Evolutionary conservation across 176 grass and related monocot genomes (phyloP).

Genomic region (Dendrocalamus sinicus): DNA sequence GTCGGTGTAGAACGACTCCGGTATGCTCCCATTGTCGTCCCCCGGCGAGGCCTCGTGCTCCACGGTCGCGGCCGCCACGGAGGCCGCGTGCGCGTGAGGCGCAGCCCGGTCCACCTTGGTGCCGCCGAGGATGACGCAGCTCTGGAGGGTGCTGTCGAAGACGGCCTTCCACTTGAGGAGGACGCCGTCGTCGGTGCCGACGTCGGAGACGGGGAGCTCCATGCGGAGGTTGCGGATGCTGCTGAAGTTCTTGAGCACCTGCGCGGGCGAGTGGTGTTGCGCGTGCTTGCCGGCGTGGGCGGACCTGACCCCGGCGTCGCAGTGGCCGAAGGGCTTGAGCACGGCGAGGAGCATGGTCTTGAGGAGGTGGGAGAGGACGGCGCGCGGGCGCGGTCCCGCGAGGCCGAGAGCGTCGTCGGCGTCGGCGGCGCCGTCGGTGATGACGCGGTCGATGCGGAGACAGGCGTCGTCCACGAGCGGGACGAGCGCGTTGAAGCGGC

Average conservation of each 20-base stretch:
- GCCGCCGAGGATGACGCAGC: constrained; percentile 72
- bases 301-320: constrained; percentile 46
- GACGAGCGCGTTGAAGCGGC: constrained; percentile 72
- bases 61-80: not conserved
- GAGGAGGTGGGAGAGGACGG: constrained; percentile 57
- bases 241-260: constrained; percentile 83
- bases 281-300: constrained; percentile 30
- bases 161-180: constrained; percentile 72
- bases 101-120: constrained; percentile 53
- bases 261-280: constrained; percentile 72
- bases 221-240: constrained; percentile 67
- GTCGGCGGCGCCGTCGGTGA: constrained; percentile 44
- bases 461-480: constrained; percentile 70
- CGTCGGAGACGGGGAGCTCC: constrained; percentile 72
- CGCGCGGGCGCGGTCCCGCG: constrained; percentile 50
- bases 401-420: constrained; percentile 29
- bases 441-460: constrained; percentile 68
- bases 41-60: constrained; percentile 32
- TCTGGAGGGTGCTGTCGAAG: constrained; percentile 72
- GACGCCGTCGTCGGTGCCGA: constrained; percentile 63
- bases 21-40: constrained; percentile 58
- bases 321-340: constrained; percentile 69
- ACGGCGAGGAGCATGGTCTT: constrained; percentile 68
- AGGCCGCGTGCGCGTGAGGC: not conserved
- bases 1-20: constrained; percentile 82